Base-by-base conservation (phyloP, 2,329 filamentous ascomycete genomes). In the Clarireedia monteithiana region DNA sequence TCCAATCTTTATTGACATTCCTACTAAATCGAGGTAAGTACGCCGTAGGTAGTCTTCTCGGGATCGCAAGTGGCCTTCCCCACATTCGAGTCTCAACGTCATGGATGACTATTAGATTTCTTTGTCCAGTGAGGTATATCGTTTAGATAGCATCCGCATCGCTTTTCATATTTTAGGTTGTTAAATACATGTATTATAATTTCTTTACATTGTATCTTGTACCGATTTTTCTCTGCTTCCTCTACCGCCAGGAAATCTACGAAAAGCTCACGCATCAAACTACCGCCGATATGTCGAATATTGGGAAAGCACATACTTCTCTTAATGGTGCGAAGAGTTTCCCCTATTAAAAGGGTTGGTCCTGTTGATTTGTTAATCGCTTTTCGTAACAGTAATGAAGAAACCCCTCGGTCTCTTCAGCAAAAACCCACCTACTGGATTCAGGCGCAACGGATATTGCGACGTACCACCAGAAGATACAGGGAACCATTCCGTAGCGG, bases 371-470 rank as follows among this genome's bases (percentile, higher is more conserved):
- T 40, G 14, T 14, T 40, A 40, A 40, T 20, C 7, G 1, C 20
- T 7, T n/a, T 15, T 12, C 9, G 34, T 46, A 54, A 20, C 63
- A 80, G 80, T 84, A 42, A 76, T 83, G 70, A 77, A 77, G 46
- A 75, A 80, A 56, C 81, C 80, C n/a, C 75, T 85, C 14, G 69
- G 75, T 26, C 71, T 79, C 34, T 81, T 83, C 71, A 80, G 76
- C 38, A 78, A 77, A 55, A 73, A 75, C 48, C 82, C 82, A 7
- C 73, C 80, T 65, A 84, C 82, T 1, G 82, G 82, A 53, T 84
- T 77, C 72, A 76, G 80, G 61, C 77, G 81, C 48, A 81, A 80
- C 57, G 82, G 82, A 20, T 84, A 82, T 69, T 85, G 82, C 70
- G 68, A 71, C 42, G 73, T 78, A 4, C 79, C 77, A 4, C 67